These are phyloP conservation scores for Cydonia oblonga DNA, from an alignment of 331 rosid species.

Conservation along the genomic window DNA sequence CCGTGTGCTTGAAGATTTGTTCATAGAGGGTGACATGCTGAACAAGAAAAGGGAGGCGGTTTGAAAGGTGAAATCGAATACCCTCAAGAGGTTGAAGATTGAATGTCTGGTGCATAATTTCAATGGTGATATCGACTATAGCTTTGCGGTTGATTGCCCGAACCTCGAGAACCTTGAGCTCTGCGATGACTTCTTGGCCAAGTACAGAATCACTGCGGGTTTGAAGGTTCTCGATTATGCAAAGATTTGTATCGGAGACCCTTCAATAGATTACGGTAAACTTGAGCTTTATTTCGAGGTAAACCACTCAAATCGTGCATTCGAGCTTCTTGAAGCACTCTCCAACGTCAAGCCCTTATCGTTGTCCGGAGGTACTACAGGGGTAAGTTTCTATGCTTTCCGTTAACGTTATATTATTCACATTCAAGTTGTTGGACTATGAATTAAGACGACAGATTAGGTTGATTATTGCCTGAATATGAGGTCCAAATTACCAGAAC, in stretches of 20 bases:
- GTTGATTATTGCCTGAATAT: not conserved
- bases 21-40: not conserved
- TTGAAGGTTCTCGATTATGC: not conserved
- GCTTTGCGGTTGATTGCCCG: not conserved
- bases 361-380: too few relatives aligned
- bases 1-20: constrained; percentile 2
- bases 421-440: not conserved
- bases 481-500: not conserved
- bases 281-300: not conserved
- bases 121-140: not conserved
- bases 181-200: constrained; percentile 5
- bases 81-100: not conserved
- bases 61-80: not conserved
- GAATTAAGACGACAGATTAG: too few relatives aligned
- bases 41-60: not conserved
- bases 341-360: not conserved
- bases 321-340: not conserved
- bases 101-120: not conserved
- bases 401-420: too few relatives aligned
- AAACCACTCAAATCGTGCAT: not conserved
- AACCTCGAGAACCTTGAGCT: not conserved
- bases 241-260: not conserved
- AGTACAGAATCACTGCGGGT: not conserved
- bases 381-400: too few relatives aligned
- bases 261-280: not conserved